Evolutionary conservation across 805 yeast species (phyloP).

Genomic region (Ogataea salicorniae): DNA sequence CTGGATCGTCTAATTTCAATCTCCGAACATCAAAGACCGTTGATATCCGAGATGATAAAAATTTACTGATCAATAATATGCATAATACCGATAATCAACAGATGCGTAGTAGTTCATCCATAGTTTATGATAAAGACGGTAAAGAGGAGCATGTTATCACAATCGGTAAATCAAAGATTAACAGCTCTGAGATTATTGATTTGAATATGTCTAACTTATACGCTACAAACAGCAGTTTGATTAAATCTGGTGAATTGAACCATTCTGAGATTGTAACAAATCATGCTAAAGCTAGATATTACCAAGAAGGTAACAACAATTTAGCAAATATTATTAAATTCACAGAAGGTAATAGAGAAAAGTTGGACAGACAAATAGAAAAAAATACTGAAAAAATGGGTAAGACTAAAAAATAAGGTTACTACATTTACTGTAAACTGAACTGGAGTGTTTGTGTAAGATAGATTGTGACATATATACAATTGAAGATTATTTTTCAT

Average conservation of each 20-base stretch:
- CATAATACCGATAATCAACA: too few species aligned
- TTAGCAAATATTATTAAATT: slow-evolving; percentile 26
- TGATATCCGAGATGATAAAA: not conserved
- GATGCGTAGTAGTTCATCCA: too few species aligned
- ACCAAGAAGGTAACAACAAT: slow-evolving; percentile 30
- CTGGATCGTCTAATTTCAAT: too few species aligned
- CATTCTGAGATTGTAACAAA: slow-evolving; percentile 12
- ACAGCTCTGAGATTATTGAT: slow-evolving; percentile 25
- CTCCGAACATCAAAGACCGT: not conserved
- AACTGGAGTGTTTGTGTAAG: not conserved
- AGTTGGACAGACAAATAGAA: slow-evolving; percentile 18
- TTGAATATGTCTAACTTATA: slow-evolving; percentile 36
- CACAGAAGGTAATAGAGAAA: slow-evolving; percentile 25
- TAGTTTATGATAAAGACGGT: slow-evolving; percentile 1
- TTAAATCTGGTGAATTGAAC: slow-evolving; percentile 31
- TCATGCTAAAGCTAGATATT: slow-evolving; percentile 21
- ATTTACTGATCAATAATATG: not conserved
- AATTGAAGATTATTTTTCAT: too few species aligned
- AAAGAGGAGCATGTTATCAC: not conserved
- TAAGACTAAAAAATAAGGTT: not conserved
- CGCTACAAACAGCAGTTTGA: slow-evolving; percentile 26
- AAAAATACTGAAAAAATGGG: slow-evolving; percentile 10
- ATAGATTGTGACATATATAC: too few species aligned
- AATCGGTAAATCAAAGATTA: slow-evolving; percentile 2
- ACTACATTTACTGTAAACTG: too few species aligned